phyloP scores from a whole-genome alignment of 257 asterid genomes.

The Oldenlandia corymbosa region DNA sequence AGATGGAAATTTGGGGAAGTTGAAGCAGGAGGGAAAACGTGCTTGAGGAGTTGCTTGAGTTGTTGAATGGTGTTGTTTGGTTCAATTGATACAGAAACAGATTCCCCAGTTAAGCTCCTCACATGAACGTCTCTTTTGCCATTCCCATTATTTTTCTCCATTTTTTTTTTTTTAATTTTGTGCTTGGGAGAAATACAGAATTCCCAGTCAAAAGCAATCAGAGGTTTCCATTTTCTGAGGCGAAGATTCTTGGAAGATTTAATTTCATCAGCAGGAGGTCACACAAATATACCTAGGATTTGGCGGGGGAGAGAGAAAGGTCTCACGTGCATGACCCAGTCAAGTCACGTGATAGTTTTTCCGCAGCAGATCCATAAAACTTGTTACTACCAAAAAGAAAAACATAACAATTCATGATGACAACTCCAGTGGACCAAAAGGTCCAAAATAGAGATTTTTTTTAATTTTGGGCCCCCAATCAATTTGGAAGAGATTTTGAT shows the following conservation, averaged over 20 bases:
- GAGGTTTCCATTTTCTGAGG: neutral
- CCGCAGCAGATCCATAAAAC: too few species aligned
- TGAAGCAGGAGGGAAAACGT: constrained; percentile 49
- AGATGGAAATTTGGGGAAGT: constrained; percentile 72
- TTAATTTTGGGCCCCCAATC: too few species aligned
- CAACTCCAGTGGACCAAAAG: too few species aligned
- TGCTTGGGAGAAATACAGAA: too few species aligned
- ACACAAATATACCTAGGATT: constrained; percentile 4
- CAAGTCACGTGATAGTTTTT: neutral
- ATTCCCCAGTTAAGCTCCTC: constrained; percentile 71
- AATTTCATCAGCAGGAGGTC: neutral
- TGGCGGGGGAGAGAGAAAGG: constrained; percentile 15
- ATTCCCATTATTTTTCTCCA: neutral
- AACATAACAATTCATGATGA: too few species aligned
- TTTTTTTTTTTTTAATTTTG: neutral
- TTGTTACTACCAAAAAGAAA: too few species aligned
- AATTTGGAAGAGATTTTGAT: too few species aligned
- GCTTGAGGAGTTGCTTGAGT: constrained; percentile 54
- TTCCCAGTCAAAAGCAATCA: neutral
- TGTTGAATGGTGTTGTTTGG: constrained; percentile 46
- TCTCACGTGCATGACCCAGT: constrained; percentile 11
- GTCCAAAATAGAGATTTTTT: too few species aligned
- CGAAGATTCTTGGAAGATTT: neutral
- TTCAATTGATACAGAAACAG: constrained; percentile 34
- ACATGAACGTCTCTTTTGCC: constrained; percentile 42